A percentile compares a stretch with the other conserved stretches of the same genome.
phyloP scores from a whole-genome alignment of 768 basidiomycete species.

The Lactarius hengduanensis region DNA sequence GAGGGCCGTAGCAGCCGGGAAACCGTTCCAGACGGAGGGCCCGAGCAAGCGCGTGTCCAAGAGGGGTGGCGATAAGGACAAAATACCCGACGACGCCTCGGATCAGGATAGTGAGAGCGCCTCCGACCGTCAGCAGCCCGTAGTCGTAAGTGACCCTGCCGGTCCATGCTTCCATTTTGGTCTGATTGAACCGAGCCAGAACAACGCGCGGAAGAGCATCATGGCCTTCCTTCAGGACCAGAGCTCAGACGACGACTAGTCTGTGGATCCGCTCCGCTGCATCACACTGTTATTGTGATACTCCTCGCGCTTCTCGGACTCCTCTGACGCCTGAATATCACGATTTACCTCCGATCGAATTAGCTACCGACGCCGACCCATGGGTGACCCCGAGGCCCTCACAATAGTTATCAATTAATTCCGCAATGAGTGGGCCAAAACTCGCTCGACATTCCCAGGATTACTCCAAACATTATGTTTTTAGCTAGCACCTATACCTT shows the following conservation, averaged over 20 bases:
- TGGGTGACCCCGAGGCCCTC: background rate
- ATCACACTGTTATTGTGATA: background rate
- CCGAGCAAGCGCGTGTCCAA: conserved; percentile 26
- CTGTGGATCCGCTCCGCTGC: background rate
- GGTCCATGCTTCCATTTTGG: background rate
- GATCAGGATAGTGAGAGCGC: conserved; percentile 35
- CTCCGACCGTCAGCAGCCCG: conserved; percentile 7
- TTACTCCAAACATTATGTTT: background rate
- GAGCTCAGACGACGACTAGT: conserved; percentile 57
- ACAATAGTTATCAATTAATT: background rate
- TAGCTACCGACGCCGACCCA: background rate
- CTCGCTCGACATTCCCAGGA: background rate
- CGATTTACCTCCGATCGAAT: background rate
- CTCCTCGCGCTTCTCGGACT: background rate
- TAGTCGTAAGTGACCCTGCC: conserved; percentile 7
- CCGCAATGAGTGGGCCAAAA: background rate
- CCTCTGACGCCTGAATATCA: background rate
- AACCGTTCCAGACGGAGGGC: conserved; percentile 30
- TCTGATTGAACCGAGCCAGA: conserved; percentile 31
- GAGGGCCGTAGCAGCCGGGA: conserved; percentile 43
- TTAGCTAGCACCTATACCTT: background rate
- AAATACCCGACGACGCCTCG: conserved; percentile 37
- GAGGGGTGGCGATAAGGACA: conserved; percentile 30
- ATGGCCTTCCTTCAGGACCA: conserved; percentile 71
- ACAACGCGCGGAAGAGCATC: conserved; percentile 56